Conservation (phyloP, 129 eudicot genomes). For the Sambucus nigra region DNA sequence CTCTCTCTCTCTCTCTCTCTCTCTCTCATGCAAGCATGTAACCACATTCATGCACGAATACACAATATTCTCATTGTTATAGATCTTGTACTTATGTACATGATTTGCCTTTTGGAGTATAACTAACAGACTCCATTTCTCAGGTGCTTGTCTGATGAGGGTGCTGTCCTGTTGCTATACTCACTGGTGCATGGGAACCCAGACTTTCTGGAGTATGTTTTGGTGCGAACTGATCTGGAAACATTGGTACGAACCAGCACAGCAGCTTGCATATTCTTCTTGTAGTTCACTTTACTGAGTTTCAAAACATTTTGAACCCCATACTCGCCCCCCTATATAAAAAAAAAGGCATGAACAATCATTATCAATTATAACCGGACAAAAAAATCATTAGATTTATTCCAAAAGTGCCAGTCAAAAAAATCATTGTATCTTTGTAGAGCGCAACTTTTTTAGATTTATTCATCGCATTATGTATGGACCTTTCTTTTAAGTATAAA, state of each 20-base stretch:
- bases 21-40: constrained; percentile 8
- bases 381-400: too few relatives aligned
- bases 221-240: constrained; percentile 93
- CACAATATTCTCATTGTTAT: constrained; percentile 1
- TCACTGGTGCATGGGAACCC: constrained; percentile 86
- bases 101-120: constrained; percentile 2
- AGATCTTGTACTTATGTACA: not conserved
- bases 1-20: constrained; percentile 1
- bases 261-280: not conserved
- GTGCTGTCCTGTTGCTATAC: constrained; percentile 76
- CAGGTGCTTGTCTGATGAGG: constrained; percentile 91
- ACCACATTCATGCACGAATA: too few relatives aligned
- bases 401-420: too few relatives aligned
- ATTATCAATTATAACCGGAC: too few relatives aligned
- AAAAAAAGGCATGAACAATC: too few relatives aligned
- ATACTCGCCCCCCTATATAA: not conserved
- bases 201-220: constrained; percentile 80
- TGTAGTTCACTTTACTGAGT: constrained; percentile 1
- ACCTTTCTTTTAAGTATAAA: too few relatives aligned
- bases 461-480: too few relatives aligned
- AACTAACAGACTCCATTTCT: constrained; percentile 20
- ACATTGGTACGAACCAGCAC: constrained; percentile 64
- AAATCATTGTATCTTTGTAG: too few relatives aligned
- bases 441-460: too few relatives aligned
- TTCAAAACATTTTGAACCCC: not conserved